Evolutionary conservation across 306 rosid species (phyloP), one percentile per base, ranked within the genome.

Genomic region (Vigna reflexopilosa): DNA sequence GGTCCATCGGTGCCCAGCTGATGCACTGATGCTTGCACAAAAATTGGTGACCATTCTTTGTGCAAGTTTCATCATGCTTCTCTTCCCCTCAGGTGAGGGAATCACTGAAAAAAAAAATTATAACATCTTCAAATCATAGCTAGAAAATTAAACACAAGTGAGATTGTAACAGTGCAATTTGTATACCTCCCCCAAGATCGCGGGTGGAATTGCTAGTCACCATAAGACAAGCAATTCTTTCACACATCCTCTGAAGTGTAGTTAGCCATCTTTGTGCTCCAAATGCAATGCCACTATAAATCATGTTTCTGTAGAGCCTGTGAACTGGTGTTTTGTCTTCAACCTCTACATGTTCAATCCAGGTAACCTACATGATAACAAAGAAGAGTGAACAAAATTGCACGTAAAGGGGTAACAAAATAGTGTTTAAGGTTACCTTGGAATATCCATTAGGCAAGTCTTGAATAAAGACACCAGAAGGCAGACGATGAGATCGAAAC

Each of bases 371-470:
- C 64, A 59, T 56, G 30, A 58, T 4, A 79, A 73, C 19, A 42
- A 14, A 72, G 6, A 68, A 59, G 19, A 68, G 76, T 82, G 47
- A 80, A 1, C 16, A 67, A 75, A 65, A 68, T 10, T 38, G 55
- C n/a, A 52, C 12, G 13, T 57, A 22, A 55, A 58, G 16, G 19
- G 19, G 57, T 19, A 76, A 50, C 42, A 32, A 81, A 66, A 51
- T 42, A 36, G 14, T 16, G 10, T 63, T 55, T 66, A 48, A 47
- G 15, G 30, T 56, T 70, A 91, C 98, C 91, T 90, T 88, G 73
- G 98, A 90, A 57, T 94, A 94, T 36, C 98, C 98, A 81, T 90
- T 94, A 54, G 98, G 98, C 98, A 94, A 82, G 84, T 92, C 98
- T 77, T 88, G 95, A 59, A 94, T 90, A 65, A 94, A 87, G 87